A percentile compares a stretch with the other conserved stretches of the same genome.
These are phyloP conservation scores for Crepidotus variabilis DNA, from an alignment of 768 basidiomycete genomes.

Conservation along the genomic window DNA sequence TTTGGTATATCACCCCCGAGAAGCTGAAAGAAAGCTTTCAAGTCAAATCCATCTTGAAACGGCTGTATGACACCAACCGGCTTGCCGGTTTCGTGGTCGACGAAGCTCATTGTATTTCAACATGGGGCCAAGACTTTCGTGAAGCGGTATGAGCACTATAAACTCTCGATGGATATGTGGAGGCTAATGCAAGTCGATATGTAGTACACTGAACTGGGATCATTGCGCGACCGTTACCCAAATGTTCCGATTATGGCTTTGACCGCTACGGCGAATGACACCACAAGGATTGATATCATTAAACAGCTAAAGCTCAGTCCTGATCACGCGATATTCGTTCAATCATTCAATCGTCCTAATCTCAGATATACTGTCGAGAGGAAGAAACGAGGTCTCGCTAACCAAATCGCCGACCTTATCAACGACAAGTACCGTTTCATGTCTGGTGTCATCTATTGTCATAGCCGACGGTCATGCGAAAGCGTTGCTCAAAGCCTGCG, in stretches of 20 bases:
- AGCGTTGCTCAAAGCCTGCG: conserved; percentile 68
- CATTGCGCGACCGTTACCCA: conserved; percentile 72
- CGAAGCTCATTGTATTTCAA: conserved; percentile 92
- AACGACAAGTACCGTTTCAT: conserved; percentile 47
- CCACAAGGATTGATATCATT: conserved; percentile 77
- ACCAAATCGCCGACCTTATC: conserved; percentile 72
- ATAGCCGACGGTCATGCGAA: conserved; percentile 72
- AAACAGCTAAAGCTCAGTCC: conserved; percentile 54
- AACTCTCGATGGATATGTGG: background rate
- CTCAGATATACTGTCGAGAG: conserved; percentile 66
- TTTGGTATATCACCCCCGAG: conserved; percentile 93
- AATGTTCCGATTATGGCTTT: conserved; percentile 91
- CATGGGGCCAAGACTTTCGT: conserved; percentile 94
- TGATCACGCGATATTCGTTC: conserved; percentile 56
- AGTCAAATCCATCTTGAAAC: conserved; percentile 52
- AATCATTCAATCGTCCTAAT: conserved; percentile 95
- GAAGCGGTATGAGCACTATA: conserved; percentile 52
- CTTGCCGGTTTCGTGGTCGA: conserved; percentile 93
- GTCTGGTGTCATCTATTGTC: conserved; percentile 85
- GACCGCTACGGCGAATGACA: conserved; percentile 88
- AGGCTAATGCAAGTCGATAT: conserved; percentile 2
- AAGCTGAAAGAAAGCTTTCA: conserved; percentile 62
- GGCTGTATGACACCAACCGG: conserved; percentile 51
- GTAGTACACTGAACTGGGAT: conserved; percentile 67
- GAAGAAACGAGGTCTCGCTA: conserved; percentile 37